These are phyloP conservation scores for Aspergillus sparsus DNA, from an alignment of 495 filamentous ascomycete species.

Conservation along the genomic window DNA sequence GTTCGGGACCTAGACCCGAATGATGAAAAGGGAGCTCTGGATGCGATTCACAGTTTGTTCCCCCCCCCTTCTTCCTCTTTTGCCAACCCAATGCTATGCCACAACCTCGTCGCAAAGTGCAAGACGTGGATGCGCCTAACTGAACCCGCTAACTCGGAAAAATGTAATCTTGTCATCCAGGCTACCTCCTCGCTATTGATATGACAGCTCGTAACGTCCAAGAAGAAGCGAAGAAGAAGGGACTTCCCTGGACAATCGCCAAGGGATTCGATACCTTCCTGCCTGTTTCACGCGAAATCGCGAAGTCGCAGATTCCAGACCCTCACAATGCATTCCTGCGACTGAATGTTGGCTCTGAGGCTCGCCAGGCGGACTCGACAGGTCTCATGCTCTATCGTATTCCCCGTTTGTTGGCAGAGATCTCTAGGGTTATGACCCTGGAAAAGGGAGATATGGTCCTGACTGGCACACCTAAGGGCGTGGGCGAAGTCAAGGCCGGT, in stretches of 20 bases:
- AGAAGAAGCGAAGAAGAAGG: constrained; percentile 93
- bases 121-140: neutral
- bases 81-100: neutral
- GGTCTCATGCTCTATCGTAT: constrained; percentile 90
- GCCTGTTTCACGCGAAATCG: constrained; percentile 76
- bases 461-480: constrained; percentile 96
- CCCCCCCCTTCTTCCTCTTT: neutral
- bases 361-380: constrained; percentile 81
- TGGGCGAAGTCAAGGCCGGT: constrained; percentile 79
- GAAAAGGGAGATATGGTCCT: constrained; percentile 89
- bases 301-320: constrained; percentile 75
- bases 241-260: constrained; percentile 91
- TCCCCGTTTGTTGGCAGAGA: constrained; percentile 83
- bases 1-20: constrained; percentile 70
- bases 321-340: constrained; percentile 86
- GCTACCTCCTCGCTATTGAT: constrained; percentile 84
- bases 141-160: neutral
- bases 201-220: constrained; percentile 94
- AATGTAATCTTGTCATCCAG: constrained; percentile 35
- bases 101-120: neutral
- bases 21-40: constrained; percentile 54
- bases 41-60: constrained; percentile 52
- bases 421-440: constrained; percentile 90
- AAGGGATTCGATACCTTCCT: constrained; percentile 99
- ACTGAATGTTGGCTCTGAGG: constrained; percentile 72